phyloP scores from a whole-genome alignment of 495 filamentous ascomycete species.

The Mytilinidion resinicola region DNA sequence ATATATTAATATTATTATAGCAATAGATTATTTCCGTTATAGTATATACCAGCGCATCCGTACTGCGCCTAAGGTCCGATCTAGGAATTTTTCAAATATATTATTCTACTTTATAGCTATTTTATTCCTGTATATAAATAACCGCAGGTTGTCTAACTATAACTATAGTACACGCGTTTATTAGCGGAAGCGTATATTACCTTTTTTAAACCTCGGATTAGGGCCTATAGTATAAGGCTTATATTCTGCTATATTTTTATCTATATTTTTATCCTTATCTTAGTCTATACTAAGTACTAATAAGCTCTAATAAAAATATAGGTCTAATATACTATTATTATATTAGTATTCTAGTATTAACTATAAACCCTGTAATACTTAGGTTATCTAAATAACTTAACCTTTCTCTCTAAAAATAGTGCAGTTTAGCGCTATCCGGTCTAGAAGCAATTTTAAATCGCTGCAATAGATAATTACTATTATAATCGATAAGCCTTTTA shows the following conservation, averaged over 20 bases:
- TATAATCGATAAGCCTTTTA: slow-evolving; percentile 5
- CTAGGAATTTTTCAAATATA: too few species aligned
- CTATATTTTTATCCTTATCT: not conserved
- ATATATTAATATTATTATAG: too few species aligned
- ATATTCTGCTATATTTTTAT: not conserved
- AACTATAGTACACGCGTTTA: not conserved
- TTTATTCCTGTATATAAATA: slow-evolving; percentile 5
- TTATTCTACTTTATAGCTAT: slow-evolving; percentile 6
- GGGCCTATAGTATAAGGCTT: not conserved
- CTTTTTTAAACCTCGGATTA: not conserved
- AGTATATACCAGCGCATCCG: slow-evolving; percentile 3
- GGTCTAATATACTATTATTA: slow-evolving; percentile 2
- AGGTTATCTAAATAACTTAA: not conserved
- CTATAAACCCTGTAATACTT: not conserved
- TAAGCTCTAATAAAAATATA: not conserved
- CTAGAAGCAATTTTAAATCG: not conserved
- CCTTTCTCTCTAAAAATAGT: not conserved
- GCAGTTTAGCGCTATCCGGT: not conserved
- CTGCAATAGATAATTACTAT: slow-evolving; percentile 1
- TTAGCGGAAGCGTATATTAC: not conserved
- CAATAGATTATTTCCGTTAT: slow-evolving; percentile 1
- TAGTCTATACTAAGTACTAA: not conserved
- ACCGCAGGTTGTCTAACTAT: slow-evolving; percentile 1
- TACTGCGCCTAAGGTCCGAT: not conserved
- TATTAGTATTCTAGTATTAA: slow-evolving; percentile 8